Base-by-base conservation (phyloP, 495 filamentous ascomycete genomes). In the Aspergillus saccharolyticus region DNA sequence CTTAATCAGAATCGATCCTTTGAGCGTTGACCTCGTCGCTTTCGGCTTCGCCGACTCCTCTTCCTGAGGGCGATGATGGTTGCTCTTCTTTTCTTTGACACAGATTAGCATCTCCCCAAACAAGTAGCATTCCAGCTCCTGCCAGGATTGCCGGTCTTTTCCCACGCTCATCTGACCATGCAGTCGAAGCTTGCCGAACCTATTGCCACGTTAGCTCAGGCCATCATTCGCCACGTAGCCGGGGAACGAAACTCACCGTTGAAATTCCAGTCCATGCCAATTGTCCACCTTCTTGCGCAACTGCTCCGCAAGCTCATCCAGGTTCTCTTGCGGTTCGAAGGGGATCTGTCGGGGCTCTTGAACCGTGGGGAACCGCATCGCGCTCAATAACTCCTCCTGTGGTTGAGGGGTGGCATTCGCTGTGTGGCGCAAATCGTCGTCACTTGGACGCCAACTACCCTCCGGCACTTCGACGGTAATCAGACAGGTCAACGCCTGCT, bases 71-170 rank as follows among this genome's bases (percentile, higher is more conserved):
- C 84, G 82, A 61, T 69, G 70, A 7, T 81, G 78, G 4, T 76
- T 60, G 22, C 78, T 70, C 70, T 91, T 95, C 81, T 96, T 97
- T 67, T 97, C 94, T 73, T 97, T 99, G 57, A 97, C 91, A 69
- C 94, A 99, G 61, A 99, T 99, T 52, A 99, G 91, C 94, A 99
- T 99, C 72, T 97, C 94, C 3, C 87, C 89, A 67, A 97, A 99
- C 19, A 99, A 81, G 73, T 89, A 99, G 70, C 95, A 99, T 69
- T 97, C 91, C 53, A 99, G 73, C 67, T 99, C 95, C 75, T 99
- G 94, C 94, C 94, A 99, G 14, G 94, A 92, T 62, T 94, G 82
- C 60, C 91, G 90, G 69, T 99, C 94, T 64, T 97, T 99, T 61
- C 95, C 94, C 19, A 99, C 94, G 54, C 88, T 85, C 60, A 97